phyloP scores from a whole-genome alignment of 805 yeast species.

The Metschnikowia orientalis region DNA sequence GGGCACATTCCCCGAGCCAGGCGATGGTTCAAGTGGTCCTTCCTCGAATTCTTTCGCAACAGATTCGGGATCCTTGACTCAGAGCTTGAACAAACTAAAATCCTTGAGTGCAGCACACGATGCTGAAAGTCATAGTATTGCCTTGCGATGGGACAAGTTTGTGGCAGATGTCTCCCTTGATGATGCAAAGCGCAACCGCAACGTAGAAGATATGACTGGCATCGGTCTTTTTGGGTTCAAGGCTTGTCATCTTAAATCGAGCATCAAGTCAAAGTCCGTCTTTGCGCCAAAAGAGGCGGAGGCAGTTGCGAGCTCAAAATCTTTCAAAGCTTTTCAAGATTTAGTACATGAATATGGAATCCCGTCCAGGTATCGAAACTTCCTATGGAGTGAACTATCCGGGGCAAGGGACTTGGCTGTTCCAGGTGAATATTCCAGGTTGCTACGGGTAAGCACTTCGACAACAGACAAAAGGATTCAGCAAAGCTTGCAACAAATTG shows the following conservation, averaged over 20 bases:
- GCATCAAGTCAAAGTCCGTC: conserved; percentile 12
- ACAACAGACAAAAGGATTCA: conserved; percentile 5
- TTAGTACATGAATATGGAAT: conserved; percentile 43
- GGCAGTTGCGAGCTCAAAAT: conserved; percentile 2
- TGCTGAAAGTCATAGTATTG: conserved; percentile 33
- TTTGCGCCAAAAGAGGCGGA: conserved; percentile 21
- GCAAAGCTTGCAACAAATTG: conserved; percentile 43
- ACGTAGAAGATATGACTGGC: conserved; percentile 6
- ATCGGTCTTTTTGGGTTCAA: conserved; percentile 34
- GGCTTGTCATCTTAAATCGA: conserved; percentile 31
- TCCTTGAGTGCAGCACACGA: conserved; percentile 44
- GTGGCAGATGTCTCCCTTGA: conserved; percentile 25
- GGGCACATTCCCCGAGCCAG: too few relatives aligned
- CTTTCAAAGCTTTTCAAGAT: conserved; percentile 14
- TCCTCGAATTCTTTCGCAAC: too few relatives aligned
- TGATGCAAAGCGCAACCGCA: conserved; percentile 13
- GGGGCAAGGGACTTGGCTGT: conserved; percentile 42
- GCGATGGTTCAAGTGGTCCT: too few relatives aligned
- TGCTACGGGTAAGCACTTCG: conserved; percentile 15
- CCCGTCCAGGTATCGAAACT: conserved; percentile 44
- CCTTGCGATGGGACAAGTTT: conserved; percentile 44
- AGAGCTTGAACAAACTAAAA: conserved; percentile 26
- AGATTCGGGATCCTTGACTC: too few relatives aligned
- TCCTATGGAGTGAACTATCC: conserved; percentile 51
- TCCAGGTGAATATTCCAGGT: conserved; percentile 45